Conservation (phyloP, 208 protist species). For the Wallacemonas sp. region DNA sequence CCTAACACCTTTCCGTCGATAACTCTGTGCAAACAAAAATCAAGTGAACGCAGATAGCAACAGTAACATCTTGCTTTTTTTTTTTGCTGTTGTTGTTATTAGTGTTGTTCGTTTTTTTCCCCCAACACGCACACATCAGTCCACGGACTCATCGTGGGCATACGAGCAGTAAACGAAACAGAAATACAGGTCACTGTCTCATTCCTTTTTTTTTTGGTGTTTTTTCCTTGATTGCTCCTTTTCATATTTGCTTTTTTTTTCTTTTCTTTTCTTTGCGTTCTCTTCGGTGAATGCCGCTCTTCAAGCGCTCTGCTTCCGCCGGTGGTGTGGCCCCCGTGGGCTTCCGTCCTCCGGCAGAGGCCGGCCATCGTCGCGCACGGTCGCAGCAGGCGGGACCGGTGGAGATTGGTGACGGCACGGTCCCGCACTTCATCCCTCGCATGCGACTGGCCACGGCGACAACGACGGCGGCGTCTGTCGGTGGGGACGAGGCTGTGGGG, state of each 20-base stretch:
- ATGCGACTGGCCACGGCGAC: background rate
- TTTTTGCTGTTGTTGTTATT: too few species aligned
- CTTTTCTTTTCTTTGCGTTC: background rate
- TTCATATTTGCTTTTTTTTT: conserved; percentile 13
- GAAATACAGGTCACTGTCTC: too few species aligned
- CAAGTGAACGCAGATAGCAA: too few species aligned
- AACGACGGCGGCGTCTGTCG: background rate
- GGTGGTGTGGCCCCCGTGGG: conserved; percentile 27
- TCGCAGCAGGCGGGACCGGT: background rate
- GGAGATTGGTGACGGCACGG: conserved; percentile 15
- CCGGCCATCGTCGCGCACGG: conserved; percentile 10
- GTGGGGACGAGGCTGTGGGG: background rate
- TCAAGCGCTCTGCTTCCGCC: conserved; percentile 30
- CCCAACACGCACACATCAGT: too few species aligned
- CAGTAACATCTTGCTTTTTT: too few species aligned
- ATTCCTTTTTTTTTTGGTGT: conserved; percentile 2
- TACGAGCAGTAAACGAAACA: too few species aligned
- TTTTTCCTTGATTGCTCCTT: conserved; percentile 6
- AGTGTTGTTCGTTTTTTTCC: too few species aligned
- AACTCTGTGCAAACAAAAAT: too few species aligned
- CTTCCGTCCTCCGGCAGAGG: conserved; percentile 39
- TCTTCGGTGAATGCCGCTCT: conserved; percentile 29
- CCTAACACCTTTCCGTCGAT: too few species aligned
- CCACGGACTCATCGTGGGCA: too few species aligned
- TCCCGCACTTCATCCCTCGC: conserved; percentile 31